Evolutionary conservation across 2,329 filamentous ascomycete species (phyloP).

Genomic region (Phoma herbarum): DNA sequence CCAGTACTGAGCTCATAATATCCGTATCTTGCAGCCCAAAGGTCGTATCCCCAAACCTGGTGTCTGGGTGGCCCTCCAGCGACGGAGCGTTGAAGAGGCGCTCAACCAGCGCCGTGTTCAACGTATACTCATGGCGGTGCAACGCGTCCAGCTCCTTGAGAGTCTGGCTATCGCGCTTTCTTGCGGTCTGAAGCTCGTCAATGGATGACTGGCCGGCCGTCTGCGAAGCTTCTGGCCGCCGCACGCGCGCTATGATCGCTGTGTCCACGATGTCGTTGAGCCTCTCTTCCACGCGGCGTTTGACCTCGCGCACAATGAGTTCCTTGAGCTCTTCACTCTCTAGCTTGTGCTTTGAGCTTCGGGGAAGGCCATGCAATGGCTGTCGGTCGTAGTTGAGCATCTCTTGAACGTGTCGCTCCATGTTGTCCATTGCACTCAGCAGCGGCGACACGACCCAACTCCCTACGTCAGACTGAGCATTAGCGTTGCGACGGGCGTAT

Average conservation of each 20-base stretch:
- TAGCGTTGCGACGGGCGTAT: neutral
- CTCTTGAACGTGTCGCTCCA: constrained; percentile 1
- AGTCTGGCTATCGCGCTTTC: neutral
- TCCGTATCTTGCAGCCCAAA: neutral
- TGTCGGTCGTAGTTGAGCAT: neutral
- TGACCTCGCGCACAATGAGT: neutral
- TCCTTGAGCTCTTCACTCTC: neutral
- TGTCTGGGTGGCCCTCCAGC: neutral
- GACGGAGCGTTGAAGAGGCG: neutral
- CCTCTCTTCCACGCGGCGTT: neutral
- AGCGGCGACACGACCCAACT: neutral
- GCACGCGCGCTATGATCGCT: neutral
- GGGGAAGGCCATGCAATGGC: neutral
- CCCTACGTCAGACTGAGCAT: neutral
- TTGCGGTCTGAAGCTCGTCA: neutral
- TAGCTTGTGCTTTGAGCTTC: neutral
- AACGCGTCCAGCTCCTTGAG: neutral
- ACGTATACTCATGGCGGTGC: neutral
- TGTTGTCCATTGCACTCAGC: neutral
- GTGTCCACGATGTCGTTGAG: neutral
- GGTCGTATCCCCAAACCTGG: neutral
- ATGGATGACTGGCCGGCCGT: neutral
- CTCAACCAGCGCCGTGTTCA: neutral
- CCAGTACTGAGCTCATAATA: neutral
- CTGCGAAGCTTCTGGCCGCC: neutral